These are phyloP conservation scores for Penicillium sp. DNA, from an alignment of 2,329 filamentous ascomycete species.

Conservation along the genomic window DNA sequence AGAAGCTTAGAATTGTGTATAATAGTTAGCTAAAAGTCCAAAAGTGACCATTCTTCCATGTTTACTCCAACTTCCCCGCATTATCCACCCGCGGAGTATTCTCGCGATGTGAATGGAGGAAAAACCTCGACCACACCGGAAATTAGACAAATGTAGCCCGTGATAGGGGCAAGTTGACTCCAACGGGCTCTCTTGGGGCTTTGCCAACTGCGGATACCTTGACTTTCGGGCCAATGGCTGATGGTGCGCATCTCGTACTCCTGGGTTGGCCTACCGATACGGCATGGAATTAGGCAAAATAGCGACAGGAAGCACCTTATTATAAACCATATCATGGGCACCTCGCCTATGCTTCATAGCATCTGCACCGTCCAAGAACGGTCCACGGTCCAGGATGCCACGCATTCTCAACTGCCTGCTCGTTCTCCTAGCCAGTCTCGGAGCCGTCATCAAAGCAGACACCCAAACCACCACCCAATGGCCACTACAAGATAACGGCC, in stretches of 20 bases:
- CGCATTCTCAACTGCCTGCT: conserved; percentile 13
- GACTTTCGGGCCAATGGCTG: conserved; percentile 1
- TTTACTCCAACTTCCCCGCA: not conserved
- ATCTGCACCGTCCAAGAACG: not conserved
- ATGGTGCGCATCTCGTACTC: not conserved
- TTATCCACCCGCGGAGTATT: not conserved
- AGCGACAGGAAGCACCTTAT: not conserved
- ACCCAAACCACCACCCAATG: conserved; percentile 32
- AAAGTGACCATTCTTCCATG: not conserved
- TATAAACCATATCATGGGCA: conserved; percentile 4
- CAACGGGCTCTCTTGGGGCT: not conserved
- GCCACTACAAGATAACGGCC: conserved; percentile 49
- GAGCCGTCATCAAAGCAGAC: conserved; percentile 4
- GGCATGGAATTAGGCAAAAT: not conserved
- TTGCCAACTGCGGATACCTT: not conserved
- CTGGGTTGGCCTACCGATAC: not conserved
- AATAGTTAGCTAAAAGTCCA: not conserved
- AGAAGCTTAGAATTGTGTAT: not conserved
- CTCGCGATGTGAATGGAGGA: conserved; percentile 3
- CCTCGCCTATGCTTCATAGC: not conserved
- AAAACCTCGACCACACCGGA: conserved; percentile 1
- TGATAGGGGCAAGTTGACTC: not conserved
- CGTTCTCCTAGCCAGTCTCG: conserved; percentile 13
- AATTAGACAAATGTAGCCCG: not conserved
- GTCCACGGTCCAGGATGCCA: conserved; percentile 2